A percentile compares a stretch with the other conserved stretches of the same genome.
These are phyloP conservation scores for Neurospora sp. DNA, from an alignment of 495 filamentous ascomycete genomes.

Conservation along the genomic window DNA sequence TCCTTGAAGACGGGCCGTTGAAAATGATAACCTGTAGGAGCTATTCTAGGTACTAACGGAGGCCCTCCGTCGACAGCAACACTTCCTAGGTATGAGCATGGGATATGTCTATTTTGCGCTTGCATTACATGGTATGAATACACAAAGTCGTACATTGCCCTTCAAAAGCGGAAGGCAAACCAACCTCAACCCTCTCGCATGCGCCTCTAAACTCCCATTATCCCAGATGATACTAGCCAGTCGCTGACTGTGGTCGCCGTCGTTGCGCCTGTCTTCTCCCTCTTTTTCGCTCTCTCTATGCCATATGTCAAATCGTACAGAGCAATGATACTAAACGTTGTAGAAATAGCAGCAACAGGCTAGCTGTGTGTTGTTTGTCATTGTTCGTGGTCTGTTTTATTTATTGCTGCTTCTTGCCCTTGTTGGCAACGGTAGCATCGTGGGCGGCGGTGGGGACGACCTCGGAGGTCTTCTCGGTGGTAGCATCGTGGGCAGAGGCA, in stretches of 20 bases:
- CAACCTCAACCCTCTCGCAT: not conserved
- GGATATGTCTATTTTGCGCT: slow-evolving; percentile 3
- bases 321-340: not conserved
- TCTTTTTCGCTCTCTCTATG: not conserved
- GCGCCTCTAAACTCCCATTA: not conserved
- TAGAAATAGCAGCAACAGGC: not conserved
- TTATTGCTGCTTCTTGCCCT: slow-evolving; percentile 12
- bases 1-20: not conserved
- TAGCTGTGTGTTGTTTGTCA: not conserved
- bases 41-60: not conserved
- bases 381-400: not conserved
- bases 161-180: not conserved
- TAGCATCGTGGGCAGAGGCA: not conserved
- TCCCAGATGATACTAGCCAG: not conserved
- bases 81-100: not conserved
- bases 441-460: slow-evolving; percentile 9
- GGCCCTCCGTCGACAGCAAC: not conserved
- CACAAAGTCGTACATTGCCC: slow-evolving; percentile 9
- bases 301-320: not conserved
- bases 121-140: slow-evolving; percentile 8
- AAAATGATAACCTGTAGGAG: not conserved
- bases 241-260: not conserved
- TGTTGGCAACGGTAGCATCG: slow-evolving; percentile 21
- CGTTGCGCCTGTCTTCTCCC: not conserved
- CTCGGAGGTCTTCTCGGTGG: not conserved